Base-by-base conservation (phyloP, 2,329 filamentous ascomycete species). In the Bipolaris gigantea region DNA sequence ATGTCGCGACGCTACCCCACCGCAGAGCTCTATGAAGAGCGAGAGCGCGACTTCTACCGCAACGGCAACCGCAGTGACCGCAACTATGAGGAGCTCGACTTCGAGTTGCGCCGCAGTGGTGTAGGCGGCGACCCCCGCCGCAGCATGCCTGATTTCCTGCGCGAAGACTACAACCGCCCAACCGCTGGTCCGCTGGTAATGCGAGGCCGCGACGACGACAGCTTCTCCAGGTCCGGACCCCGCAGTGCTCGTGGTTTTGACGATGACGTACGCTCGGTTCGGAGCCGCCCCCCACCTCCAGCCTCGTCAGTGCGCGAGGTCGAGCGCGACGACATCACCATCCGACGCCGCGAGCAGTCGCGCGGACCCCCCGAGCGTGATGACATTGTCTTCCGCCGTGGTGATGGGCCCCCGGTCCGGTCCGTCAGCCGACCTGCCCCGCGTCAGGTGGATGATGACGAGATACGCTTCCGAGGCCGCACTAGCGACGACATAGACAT, bases 1-100 rank as follows among this genome's bases (percentile, higher is more conserved):
- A 58, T 57, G 49, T 51, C 77, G 59, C 76, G 77, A 52, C 72
- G 74, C 66, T 79, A 79, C 60, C 75, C 74, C 32, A 74, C 76
- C 32, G 74, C 77, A 52, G 77, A 80, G 64, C 70, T 77, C 61
- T 80, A 79, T 62, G 77, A 79, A 47, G 77, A 80, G 63, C 75
- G 77, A 49, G 76, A 80, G 63, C 73, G 79, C 57, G 80, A 81
- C 59, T 78, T 80, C 59, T 79, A 79, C 57, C 73, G 75, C 62
- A 75, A 71, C 55, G 69, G 71, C 57, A 65, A 67, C 57, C 73
- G 73, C 63, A 71, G 64, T 60, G 64, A 69, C 13, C 75, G 74
- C 64, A 77, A 78, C 62, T 80, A 80, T 59, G 78, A 80, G 27
- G 80, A 81, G 45, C 70, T 80, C 40, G 80, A 83, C 53, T 56